Percentiles rank a stretch among this genome's conserved stretches.
Conservation (phyloP, 2,329 filamentous ascomycete genomes). For the Pseudogymnoascus sp. region DNA sequence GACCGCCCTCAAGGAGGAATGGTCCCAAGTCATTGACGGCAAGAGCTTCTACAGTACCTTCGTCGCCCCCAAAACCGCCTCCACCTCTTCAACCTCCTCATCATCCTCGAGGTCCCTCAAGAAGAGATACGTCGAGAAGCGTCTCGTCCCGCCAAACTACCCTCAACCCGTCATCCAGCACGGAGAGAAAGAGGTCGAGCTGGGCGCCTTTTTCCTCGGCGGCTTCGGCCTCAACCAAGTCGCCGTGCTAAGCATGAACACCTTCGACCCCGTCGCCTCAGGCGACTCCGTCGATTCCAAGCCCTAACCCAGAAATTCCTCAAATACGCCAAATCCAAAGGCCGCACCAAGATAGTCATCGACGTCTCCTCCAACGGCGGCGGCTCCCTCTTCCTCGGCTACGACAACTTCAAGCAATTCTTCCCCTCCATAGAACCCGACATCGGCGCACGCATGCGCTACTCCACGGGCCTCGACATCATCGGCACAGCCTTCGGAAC, state of each 20-base stretch:
- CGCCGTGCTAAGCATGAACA: slow-evolving; percentile 30
- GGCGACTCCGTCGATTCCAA: slow-evolving; percentile 20
- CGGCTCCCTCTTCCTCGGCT: slow-evolving; percentile 40
- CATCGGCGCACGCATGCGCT: slow-evolving; percentile 19
- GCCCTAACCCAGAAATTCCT: slow-evolving; percentile 33
- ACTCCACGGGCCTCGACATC: slow-evolving; percentile 17
- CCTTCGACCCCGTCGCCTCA: slow-evolving; percentile 26
- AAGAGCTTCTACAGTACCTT: slow-evolving; percentile 38
- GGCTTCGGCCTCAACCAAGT: slow-evolving; percentile 18
- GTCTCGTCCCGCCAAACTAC: background rate
- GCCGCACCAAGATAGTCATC: slow-evolving; percentile 53
- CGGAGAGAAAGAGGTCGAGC: background rate
- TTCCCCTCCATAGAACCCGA: slow-evolving; percentile 26
- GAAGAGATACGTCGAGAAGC: slow-evolving; percentile 14
- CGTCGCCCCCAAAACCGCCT: slow-evolving; percentile 18
- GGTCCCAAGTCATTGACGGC: slow-evolving; percentile 29
- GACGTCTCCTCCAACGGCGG: slow-evolving; percentile 55
- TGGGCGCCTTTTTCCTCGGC: slow-evolving; percentile 16
- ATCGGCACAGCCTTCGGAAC: slow-evolving; percentile 13
- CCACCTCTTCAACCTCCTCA: background rate
- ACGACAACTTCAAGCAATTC: slow-evolving; percentile 38
- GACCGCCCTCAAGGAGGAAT: slow-evolving; percentile 15
- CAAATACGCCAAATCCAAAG: slow-evolving; percentile 33
- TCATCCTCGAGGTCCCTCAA: slow-evolving; percentile 15
- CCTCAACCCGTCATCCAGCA: slow-evolving; percentile 9